Evolutionary conservation across 352 stramenopile genomes (phyloP), one percentile per base, ranked within the genome.

Genomic region (Globisporangium heterothallicum): DNA sequence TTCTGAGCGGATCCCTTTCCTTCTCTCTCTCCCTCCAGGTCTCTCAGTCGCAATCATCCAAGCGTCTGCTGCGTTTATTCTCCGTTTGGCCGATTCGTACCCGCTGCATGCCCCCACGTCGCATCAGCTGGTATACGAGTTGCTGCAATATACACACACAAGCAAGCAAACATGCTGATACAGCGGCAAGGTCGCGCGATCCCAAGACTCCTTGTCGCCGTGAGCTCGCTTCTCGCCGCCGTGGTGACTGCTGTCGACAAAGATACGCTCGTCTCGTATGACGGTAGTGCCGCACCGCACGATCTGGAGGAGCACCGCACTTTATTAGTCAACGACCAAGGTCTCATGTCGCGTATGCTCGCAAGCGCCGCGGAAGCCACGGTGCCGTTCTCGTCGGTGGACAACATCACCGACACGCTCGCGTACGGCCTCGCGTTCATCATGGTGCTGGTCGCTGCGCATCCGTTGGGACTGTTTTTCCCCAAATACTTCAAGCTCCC

Each of bases 391-490:
- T 67, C 66, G 47, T 74, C 59, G 16, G 61, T 49, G 49, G 53
- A 51, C n/a, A 63, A 66, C 44, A 66, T 68, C 3, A 55, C 68
- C 10, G 64, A 80, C 57, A 80, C 74, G 51, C 61, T 86, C 22
- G 58, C 68, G 41, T 63, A 80, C 51, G 59, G 64, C 0, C 43
- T 79, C 19, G 68, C 55, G 42, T 86, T 86, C 58, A 53, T 82
- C 21, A 68, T 86, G 41, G 73, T 86, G 44, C 61, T 84, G 24
- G 52, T 73, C 35, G 72, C 72, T 10, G 75, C 72, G 18, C 73
- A 84, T 49, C 75, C 75, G 18, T 66, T 86, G 32, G 75, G 70
- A 26, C 52, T 81, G 26, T 76, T 79, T 55, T 84, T 86, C 53
- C 75, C 75, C 12, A 65, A 61, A 45, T 71, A 68, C 52, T 69